These are phyloP conservation scores for Skeletonema menzelii DNA, from an alignment of 108 stramenopile genomes.

Conservation along the genomic window DNA sequence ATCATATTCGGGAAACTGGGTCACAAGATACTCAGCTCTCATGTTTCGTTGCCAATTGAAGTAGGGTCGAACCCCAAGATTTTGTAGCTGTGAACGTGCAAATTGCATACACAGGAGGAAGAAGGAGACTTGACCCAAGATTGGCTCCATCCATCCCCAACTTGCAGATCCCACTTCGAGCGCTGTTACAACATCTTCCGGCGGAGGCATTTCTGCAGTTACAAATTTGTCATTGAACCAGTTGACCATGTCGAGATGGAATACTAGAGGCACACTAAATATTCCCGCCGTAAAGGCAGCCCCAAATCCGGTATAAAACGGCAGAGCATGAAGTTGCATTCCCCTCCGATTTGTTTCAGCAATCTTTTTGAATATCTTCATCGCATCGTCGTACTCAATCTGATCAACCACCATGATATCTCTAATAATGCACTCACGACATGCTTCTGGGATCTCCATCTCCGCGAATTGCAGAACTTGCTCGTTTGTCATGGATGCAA, in stretches of 20 bases:
- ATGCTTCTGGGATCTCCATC: slow-evolving; percentile 31
- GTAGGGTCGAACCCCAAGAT: slow-evolving; percentile 83
- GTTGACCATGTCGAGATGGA: slow-evolving; percentile 61
- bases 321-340: slow-evolving; percentile 54
- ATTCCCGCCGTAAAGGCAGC: slow-evolving; percentile 49
- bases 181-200: slow-evolving; percentile 78
- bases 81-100: slow-evolving; percentile 72
- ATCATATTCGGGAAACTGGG: slow-evolving; percentile 47
- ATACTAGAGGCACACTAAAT: slow-evolving; percentile 74
- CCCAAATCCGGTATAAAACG: slow-evolving; percentile 73
- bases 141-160: slow-evolving; percentile 91
- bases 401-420: slow-evolving; percentile 43
- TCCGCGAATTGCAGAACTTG: slow-evolving; percentile 31
- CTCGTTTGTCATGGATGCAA: slow-evolving; percentile 39
- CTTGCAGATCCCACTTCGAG: slow-evolving; percentile 82
- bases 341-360: slow-evolving; percentile 54
- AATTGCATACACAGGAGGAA: slow-evolving; percentile 81
- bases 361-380: slow-evolving; percentile 43
- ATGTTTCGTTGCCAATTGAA: slow-evolving; percentile 37
- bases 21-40: slow-evolving; percentile 23
- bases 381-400: slow-evolving; percentile 50
- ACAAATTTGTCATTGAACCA: slow-evolving; percentile 87
- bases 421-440: slow-evolving; percentile 35
- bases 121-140: slow-evolving; percentile 81
- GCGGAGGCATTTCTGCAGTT: slow-evolving; percentile 78